These are phyloP conservation scores for Sporodiniella umbellata DNA, from an alignment of 371 early-diverging fungal genomes.

Conservation along the genomic window DNA sequence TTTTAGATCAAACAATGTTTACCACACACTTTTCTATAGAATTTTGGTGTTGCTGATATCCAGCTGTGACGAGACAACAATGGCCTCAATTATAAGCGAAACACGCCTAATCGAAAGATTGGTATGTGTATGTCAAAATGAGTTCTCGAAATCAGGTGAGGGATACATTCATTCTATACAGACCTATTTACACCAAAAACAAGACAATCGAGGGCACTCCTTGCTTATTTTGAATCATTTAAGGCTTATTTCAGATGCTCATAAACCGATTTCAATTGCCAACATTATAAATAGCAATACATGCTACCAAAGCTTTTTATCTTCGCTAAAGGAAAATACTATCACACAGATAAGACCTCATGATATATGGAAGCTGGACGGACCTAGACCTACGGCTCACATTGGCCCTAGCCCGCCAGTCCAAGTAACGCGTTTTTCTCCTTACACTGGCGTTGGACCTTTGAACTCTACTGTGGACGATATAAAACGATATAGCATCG, in stretches of 20 bases:
- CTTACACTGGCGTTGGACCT: conserved; percentile 32
- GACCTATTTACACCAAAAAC: too few species aligned
- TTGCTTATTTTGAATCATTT: conserved; percentile 39
- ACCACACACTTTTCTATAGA: conserved; percentile 41
- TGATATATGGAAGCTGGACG: conserved; percentile 35
- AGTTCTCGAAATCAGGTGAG: conserved; percentile 24
- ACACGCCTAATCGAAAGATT: conserved; percentile 29
- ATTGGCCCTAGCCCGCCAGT: conserved; percentile 45
- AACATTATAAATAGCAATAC: conserved; percentile 21
- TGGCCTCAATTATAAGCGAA: conserved; percentile 22
- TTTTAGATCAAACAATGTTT: conserved; percentile 35
- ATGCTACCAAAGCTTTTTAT: conserved; percentile 28
- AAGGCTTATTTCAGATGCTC: conserved; percentile 33
- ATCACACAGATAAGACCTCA: conserved; percentile 27
- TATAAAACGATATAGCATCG: conserved; percentile 28
- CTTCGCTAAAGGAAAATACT: conserved; percentile 37
- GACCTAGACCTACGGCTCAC: conserved; percentile 45
- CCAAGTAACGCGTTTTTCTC: conserved; percentile 30
- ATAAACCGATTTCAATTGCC: conserved; percentile 18
- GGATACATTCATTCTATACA: not conserved
- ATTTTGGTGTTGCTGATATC: conserved; percentile 25
- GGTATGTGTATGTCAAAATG: conserved; percentile 33
- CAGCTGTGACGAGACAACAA: conserved; percentile 24
- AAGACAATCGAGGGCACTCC: conserved; percentile 36
- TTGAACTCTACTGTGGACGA: conserved; percentile 26